phyloP scores from a whole-genome alignment of 2,329 filamentous ascomycete species.

The Trichophaea hybrida region DNA sequence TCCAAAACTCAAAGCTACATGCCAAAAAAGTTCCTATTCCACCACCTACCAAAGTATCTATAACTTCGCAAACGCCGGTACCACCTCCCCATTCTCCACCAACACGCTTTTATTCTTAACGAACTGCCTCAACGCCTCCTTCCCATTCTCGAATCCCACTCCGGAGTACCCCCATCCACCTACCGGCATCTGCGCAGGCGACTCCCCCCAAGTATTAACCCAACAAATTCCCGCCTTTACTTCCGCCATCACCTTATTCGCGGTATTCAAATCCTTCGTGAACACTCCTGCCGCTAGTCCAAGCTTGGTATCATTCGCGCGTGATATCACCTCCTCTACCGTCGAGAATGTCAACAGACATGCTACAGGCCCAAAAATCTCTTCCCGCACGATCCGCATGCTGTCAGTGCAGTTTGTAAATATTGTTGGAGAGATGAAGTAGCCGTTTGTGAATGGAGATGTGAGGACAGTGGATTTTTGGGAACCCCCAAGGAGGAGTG shows the following conservation, averaged over 20 bases:
- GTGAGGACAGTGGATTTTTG: constrained; percentile 43
- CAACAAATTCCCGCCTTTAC: constrained; percentile 48
- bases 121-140: constrained; percentile 66
- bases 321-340: constrained; percentile 40
- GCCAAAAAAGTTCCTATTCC: not conserved
- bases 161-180: constrained; percentile 14
- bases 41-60: no score
- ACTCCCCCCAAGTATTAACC: constrained; percentile 57
- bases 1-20: no score
- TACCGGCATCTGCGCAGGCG: constrained; percentile 33
- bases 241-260: constrained; percentile 36
- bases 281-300: constrained; percentile 43
- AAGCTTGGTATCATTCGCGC: constrained; percentile 44
- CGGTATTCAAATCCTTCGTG: constrained; percentile 38
- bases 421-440: constrained; percentile 70
- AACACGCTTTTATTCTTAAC: constrained; percentile 76
- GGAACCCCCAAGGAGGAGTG: constrained; percentile 55
- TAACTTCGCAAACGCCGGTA: constrained; percentile 59
- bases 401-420: constrained; percentile 73
- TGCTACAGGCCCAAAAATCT: constrained; percentile 51
- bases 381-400: constrained; percentile 57
- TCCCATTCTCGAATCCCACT: constrained; percentile 47
- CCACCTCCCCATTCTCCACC: constrained; percentile 56
- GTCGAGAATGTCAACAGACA: constrained; percentile 44
- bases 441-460: constrained; percentile 45